Percentiles rank a stretch among this genome's conserved stretches.
These are phyloP conservation scores for Pyrenula aspistea DNA, from an alignment of 495 filamentous ascomycete genomes.

Conservation along the genomic window DNA sequence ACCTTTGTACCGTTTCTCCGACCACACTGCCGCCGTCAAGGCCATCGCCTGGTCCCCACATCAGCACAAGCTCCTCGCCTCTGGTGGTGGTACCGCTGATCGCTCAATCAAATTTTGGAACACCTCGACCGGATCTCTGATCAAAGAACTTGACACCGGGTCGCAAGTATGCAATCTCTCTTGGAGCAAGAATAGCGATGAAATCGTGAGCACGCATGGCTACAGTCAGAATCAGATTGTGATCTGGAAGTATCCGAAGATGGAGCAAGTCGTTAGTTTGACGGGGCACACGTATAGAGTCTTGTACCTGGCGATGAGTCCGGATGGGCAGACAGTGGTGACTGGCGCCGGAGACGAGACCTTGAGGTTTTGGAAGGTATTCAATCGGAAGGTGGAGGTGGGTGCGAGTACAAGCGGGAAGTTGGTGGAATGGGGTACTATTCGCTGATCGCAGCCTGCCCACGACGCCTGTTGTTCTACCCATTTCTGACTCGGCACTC, in stretches of 20 bases:
- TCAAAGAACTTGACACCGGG: slow-evolving; percentile 86
- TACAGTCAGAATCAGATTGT: slow-evolving; percentile 97
- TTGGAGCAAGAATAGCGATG: slow-evolving; percentile 91
- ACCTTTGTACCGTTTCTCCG: slow-evolving; percentile 81
- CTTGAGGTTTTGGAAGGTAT: slow-evolving; percentile 91
- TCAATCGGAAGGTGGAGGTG: slow-evolving; percentile 52
- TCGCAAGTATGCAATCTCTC: slow-evolving; percentile 95
- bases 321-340: slow-evolving; percentile 84
- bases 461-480: not conserved
- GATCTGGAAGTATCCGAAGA: slow-evolving; percentile 96
- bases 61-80: slow-evolving; percentile 85
- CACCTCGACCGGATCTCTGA: slow-evolving; percentile 62
- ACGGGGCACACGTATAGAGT: slow-evolving; percentile 96
- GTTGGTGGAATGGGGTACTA: slow-evolving; percentile 58
- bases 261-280: slow-evolving; percentile 89
- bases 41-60: slow-evolving; percentile 99
- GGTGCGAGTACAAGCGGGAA: slow-evolving; percentile 39
- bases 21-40: slow-evolving; percentile 92
- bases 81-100: slow-evolving; percentile 91
- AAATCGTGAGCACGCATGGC: slow-evolving; percentile 95
- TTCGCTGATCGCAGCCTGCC: slow-evolving; percentile 43
- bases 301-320: slow-evolving; percentile 92
- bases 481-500: not conserved
- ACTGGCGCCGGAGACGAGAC: slow-evolving; percentile 97
- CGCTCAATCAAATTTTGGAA: slow-evolving; percentile 97